phyloP scores from a whole-genome alignment of 768 basidiomycete genomes.

The Suillus discolor region DNA sequence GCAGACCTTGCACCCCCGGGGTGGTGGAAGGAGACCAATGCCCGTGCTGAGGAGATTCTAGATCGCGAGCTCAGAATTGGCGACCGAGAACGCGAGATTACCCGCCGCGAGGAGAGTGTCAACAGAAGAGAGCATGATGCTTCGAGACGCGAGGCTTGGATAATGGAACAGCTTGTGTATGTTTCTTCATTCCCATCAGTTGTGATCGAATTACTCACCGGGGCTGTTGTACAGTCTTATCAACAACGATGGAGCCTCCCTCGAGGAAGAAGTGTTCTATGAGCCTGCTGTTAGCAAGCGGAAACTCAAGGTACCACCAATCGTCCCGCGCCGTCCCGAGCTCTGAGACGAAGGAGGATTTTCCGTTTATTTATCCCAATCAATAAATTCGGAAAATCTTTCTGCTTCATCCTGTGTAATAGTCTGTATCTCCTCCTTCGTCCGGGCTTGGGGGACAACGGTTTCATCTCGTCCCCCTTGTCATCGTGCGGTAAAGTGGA shows the following conservation, averaged over 20 bases:
- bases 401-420: slow-evolving; percentile 52
- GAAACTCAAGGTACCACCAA: slow-evolving; percentile 90
- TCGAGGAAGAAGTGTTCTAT: slow-evolving; percentile 83
- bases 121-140: slow-evolving; percentile 88
- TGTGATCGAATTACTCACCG: slow-evolving; percentile 9
- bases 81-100: slow-evolving; percentile 84
- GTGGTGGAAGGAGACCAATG: slow-evolving; percentile 70
- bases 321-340: slow-evolving; percentile 85
- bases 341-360: slow-evolving; percentile 92
- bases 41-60: slow-evolving; percentile 78
- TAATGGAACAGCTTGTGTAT: slow-evolving; percentile 92
- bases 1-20: slow-evolving; percentile 76
- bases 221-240: slow-evolving; percentile 49
- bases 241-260: slow-evolving; percentile 65
- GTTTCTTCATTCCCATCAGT: slow-evolving; percentile 24
- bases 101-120: slow-evolving; percentile 81
- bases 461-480: slow-evolving; percentile 78
- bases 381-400: slow-evolving; percentile 26
- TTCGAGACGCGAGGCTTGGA: slow-evolving; percentile 85
- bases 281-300: slow-evolving; percentile 68
- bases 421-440: slow-evolving; percentile 86
- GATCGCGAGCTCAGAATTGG: slow-evolving; percentile 85
- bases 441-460: slow-evolving; percentile 91
- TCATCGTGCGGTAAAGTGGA: slow-evolving; percentile 44
- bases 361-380: slow-evolving; percentile 39